These are phyloP conservation scores for Daldinia sp. DNA, from an alignment of 2,329 filamentous ascomycete species.

Conservation along the genomic window DNA sequence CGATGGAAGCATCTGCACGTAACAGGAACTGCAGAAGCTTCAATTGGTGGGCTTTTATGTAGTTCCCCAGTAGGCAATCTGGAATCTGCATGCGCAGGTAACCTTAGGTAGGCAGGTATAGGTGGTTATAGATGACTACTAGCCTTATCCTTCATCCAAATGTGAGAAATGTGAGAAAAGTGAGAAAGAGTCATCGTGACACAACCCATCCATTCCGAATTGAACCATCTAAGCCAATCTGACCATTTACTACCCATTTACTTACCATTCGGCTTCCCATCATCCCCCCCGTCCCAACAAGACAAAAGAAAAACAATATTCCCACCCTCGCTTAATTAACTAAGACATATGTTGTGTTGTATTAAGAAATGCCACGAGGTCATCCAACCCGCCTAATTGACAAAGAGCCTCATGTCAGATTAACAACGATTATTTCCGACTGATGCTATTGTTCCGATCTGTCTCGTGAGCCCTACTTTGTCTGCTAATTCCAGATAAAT, in stretches of 20 bases:
- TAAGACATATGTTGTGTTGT: slow-evolving; percentile 32
- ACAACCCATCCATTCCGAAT: slow-evolving; percentile 32
- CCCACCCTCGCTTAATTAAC: slow-evolving; percentile 34
- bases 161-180: background rate
- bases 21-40: slow-evolving; percentile 25
- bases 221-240: slow-evolving; percentile 12
- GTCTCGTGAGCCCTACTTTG: slow-evolving; percentile 22
- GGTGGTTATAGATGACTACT: slow-evolving; percentile 1
- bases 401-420: slow-evolving; percentile 44
- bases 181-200: slow-evolving; percentile 6
- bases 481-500: slow-evolving; percentile 30
- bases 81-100: slow-evolving; percentile 20
- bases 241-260: slow-evolving; percentile 23
- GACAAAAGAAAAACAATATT: slow-evolving; percentile 18
- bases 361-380: slow-evolving; percentile 39
- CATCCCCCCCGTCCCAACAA: slow-evolving; percentile 17
- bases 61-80: slow-evolving; percentile 40
- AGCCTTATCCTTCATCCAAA: slow-evolving; percentile 1
- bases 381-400: slow-evolving; percentile 35
- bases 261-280: slow-evolving; percentile 32
- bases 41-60: slow-evolving; percentile 39
- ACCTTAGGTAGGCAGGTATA: slow-evolving; percentile 8
- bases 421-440: slow-evolving; percentile 37
- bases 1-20: slow-evolving; percentile 33
- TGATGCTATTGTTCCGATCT: slow-evolving; percentile 31